A percentile compares a stretch with the other conserved stretches of the same genome.
phyloP scores from a whole-genome alignment of 2,329 filamentous ascomycete genomes.

The Aureobasidium subglaciale region DNA sequence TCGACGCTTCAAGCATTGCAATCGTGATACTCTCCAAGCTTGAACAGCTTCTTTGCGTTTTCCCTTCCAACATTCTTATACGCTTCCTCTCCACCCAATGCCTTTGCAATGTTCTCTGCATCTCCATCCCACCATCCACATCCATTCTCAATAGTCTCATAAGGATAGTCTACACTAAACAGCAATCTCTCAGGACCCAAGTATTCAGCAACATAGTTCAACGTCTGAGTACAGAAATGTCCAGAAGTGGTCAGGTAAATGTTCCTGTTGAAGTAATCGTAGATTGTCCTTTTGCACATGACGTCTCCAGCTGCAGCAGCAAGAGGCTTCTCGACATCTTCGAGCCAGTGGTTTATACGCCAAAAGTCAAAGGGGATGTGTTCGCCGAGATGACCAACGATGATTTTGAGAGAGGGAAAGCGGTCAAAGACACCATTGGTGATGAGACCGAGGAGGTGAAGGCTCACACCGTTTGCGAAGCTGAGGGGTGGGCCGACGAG shows the following conservation, averaged over 20 bases:
- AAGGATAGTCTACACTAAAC: constrained; percentile 27
- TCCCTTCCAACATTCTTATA: constrained; percentile 25
- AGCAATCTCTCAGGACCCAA: constrained; percentile 33
- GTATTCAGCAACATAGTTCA: constrained; percentile 45
- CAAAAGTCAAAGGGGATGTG: constrained; percentile 46
- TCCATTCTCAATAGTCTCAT: constrained; percentile 25
- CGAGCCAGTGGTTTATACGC: constrained; percentile 45
- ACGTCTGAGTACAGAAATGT: constrained; percentile 48
- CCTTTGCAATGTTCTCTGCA: not conserved
- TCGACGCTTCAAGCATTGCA: not conserved
- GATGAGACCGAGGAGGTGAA: constrained; percentile 49
- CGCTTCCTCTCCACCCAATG: not conserved
- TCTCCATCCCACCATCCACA: constrained; percentile 25
- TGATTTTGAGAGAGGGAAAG: constrained; percentile 40
- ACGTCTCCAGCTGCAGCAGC: constrained; percentile 22
- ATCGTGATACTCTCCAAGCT: constrained; percentile 18
- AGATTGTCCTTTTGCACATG: constrained; percentile 40
- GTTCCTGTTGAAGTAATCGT: constrained; percentile 49
- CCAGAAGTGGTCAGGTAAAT: constrained; percentile 53
- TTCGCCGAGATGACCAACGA: constrained; percentile 44
- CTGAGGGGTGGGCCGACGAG: constrained; percentile 53
- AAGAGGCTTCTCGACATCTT: constrained; percentile 48
- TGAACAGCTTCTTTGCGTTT: constrained; percentile 26
- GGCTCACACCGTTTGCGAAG: constrained; percentile 53
- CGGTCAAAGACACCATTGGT: constrained; percentile 46